These are phyloP conservation scores for Scedosporium dehoogii DNA, from an alignment of 2,329 filamentous ascomycete genomes.

Conservation along the genomic window DNA sequence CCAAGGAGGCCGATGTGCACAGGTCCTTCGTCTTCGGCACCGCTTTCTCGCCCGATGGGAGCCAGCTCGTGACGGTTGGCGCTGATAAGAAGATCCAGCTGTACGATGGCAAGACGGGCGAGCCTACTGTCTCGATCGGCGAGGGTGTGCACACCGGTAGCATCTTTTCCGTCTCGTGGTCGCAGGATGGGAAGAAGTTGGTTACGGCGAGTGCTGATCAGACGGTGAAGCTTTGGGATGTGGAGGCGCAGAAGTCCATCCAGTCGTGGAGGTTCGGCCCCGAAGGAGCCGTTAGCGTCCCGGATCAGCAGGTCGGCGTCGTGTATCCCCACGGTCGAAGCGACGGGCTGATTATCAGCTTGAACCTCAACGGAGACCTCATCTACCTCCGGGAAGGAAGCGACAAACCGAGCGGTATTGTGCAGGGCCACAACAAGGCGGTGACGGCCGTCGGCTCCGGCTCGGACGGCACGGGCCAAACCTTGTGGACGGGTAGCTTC, in stretches of 20 bases:
- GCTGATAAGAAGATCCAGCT: constrained; percentile 89
- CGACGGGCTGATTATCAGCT: constrained; percentile 81
- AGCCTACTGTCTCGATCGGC: constrained; percentile 66
- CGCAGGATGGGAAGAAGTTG: constrained; percentile 72
- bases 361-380: constrained; percentile 80
- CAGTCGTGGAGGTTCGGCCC: constrained; percentile 81
- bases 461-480: constrained; percentile 44
- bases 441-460: constrained; percentile 59
- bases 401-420: constrained; percentile 55
- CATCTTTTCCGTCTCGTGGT: constrained; percentile 88
- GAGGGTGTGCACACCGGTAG: constrained; percentile 84
- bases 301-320: constrained; percentile 88
- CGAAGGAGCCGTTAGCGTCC: constrained; percentile 60
- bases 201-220: constrained; percentile 91
- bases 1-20: constrained; percentile 68
- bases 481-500: constrained; percentile 82
- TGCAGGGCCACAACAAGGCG: constrained; percentile 85
- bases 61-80: constrained; percentile 72
- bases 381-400: constrained; percentile 75
- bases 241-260: constrained; percentile 62
- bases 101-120: constrained; percentile 93
- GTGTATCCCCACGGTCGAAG: constrained; percentile 75
- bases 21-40: constrained; percentile 82
- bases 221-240: constrained; percentile 91
- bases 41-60: constrained; percentile 84